phyloP scores from a whole-genome alignment of 2,329 filamentous ascomycete genomes.

The Fusarium albosuccineum region DNA sequence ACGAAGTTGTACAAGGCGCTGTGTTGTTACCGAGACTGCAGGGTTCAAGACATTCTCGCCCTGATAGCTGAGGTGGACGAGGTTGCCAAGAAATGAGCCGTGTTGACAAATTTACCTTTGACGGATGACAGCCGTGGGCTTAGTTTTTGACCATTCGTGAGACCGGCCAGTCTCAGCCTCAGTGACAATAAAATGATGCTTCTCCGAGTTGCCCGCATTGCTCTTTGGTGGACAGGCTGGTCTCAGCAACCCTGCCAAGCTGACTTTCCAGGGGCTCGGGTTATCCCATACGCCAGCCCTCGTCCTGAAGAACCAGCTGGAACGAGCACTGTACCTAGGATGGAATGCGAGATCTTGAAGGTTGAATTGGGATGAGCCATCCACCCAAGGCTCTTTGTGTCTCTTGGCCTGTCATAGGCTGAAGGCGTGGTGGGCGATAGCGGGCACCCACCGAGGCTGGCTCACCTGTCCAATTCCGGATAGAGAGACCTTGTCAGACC shows the following conservation, averaged over 20 bases:
- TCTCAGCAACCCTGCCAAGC: conserved; percentile 5
- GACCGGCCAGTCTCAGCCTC: conserved; percentile 3
- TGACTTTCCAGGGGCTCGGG: background rate
- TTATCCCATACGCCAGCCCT: background rate
- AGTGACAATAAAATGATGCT: background rate
- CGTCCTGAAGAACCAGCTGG: background rate
- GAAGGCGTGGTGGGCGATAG: conserved; percentile 1
- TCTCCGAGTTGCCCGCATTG: background rate
- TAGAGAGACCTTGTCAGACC: conserved; percentile 1
- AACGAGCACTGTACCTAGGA: background rate
- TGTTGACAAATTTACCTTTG: background rate
- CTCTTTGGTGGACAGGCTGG: background rate
- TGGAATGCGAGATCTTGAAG: conserved; percentile 5
- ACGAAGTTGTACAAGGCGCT: background rate
- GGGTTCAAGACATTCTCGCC: conserved; percentile 3
- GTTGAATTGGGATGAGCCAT: background rate
- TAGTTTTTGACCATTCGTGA: conserved; percentile 2
- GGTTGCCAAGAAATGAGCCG: conserved; percentile 11
- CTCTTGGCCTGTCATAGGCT: background rate
- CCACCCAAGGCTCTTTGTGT: background rate
- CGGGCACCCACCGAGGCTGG: background rate
- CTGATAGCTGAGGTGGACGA: background rate
- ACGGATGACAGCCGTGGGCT: conserved; percentile 4
- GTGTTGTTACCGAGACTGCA: conserved; percentile 7
- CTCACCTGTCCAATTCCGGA: background rate